A percentile compares a stretch with the other conserved stretches of the same genome.
Conservation (phyloP, 176 grass and related monocot genomes). For the Musa troglodytarum region DNA sequence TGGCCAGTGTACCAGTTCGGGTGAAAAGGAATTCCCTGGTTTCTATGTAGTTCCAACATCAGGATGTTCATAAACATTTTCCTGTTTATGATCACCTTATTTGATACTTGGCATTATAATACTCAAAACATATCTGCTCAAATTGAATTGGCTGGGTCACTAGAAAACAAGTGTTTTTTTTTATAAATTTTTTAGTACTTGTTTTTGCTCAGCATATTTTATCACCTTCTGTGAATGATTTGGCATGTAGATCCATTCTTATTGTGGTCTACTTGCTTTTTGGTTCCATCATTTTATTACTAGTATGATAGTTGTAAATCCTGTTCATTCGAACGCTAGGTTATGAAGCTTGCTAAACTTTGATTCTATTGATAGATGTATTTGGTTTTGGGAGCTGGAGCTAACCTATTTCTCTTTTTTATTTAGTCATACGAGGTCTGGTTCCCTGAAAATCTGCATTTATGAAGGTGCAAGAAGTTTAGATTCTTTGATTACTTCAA, state of each 20-base stretch:
- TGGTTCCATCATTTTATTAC: no score
- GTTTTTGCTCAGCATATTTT: no score
- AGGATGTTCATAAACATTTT: background rate
- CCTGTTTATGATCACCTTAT: background rate
- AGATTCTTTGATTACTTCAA: conserved; percentile 25
- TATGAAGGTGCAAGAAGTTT: conserved; percentile 92
- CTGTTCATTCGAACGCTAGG: no score
- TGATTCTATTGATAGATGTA: background rate
- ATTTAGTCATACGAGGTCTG: conserved; percentile 71
- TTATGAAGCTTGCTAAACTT: background rate
- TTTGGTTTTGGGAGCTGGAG: conserved; percentile 13
- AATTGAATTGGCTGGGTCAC: background rate
- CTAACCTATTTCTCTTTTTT: conserved; percentile 32
- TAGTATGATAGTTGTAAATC: no score
- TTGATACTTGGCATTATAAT: background rate
- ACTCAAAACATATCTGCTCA: background rate
- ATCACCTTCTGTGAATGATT: no score
- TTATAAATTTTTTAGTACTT: background rate
- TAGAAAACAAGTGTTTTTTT: background rate
- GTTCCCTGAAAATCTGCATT: conserved; percentile 77
- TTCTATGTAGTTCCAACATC: no score
- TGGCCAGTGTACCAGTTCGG: no score
- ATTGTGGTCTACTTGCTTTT: no score
- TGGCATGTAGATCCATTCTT: no score
- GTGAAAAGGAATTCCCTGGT: no score